Conservation (phyloP, 1,284 basidiomycete species). For the Papiliotrema terrestris region DNA sequence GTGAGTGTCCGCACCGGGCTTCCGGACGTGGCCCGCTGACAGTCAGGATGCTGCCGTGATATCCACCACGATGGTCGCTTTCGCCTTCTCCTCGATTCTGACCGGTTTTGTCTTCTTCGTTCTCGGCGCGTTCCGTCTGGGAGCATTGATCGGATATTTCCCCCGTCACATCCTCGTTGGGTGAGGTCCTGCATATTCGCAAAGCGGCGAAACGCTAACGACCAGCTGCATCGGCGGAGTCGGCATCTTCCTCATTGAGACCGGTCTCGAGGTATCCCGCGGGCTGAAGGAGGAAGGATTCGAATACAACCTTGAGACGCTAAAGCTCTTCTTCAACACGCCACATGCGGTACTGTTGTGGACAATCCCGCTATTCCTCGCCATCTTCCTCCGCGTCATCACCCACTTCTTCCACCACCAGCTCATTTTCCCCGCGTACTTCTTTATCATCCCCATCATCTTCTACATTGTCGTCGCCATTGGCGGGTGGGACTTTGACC, state of each 20-base stretch:
- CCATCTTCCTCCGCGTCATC: slow-evolving; percentile 73
- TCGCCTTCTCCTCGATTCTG: slow-evolving; percentile 82
- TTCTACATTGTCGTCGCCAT: slow-evolving; percentile 78
- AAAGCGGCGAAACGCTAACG: neutral
- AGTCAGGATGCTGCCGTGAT: slow-evolving; percentile 62
- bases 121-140: slow-evolving; percentile 79
- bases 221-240: slow-evolving; percentile 89
- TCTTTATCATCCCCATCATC: slow-evolving; percentile 73
- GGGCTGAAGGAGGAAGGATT: slow-evolving; percentile 78
- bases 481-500: slow-evolving; percentile 60
- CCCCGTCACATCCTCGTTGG: slow-evolving; percentile 93
- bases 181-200: slow-evolving; percentile 43
- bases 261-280: slow-evolving; percentile 80
- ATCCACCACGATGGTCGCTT: slow-evolving; percentile 87
- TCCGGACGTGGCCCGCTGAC: neutral
- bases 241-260: slow-evolving; percentile 84
- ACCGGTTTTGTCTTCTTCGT: slow-evolving; percentile 84
- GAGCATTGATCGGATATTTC: slow-evolving; percentile 89
- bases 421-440: slow-evolving; percentile 87
- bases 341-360: slow-evolving; percentile 65
- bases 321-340: slow-evolving; percentile 58
- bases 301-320: slow-evolving; percentile 62
- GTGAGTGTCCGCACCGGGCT: slow-evolving; percentile 19
- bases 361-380: slow-evolving; percentile 72
- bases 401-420: slow-evolving; percentile 81